Evolutionary conservation across 768 basidiomycete genomes (phyloP).

Genomic region (Mycena indigotica): DNA sequence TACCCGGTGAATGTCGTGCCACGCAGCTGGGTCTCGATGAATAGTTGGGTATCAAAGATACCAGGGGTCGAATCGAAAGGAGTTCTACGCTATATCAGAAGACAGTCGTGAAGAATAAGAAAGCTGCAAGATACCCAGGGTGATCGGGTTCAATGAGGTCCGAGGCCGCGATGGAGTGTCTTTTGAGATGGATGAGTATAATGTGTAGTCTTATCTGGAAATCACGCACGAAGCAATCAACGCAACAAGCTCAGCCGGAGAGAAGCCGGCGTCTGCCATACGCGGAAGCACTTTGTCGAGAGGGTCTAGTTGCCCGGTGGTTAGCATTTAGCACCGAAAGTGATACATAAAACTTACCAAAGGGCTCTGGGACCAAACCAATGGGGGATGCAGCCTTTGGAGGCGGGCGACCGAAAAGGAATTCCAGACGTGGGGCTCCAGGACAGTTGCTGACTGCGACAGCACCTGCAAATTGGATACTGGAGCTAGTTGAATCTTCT

Average conservation of each 20-base stretch:
- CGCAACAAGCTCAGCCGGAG: conserved; percentile 20
- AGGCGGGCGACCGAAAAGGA: conserved; percentile 30
- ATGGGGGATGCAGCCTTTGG: not conserved
- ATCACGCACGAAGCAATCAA: conserved; percentile 25
- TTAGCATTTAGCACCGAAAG: not conserved
- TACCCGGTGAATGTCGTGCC: conserved; percentile 30
- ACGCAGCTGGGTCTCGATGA: conserved; percentile 34
- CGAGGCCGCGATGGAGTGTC: conserved; percentile 24
- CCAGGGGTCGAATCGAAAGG: conserved; percentile 31
- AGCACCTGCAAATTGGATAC: conserved; percentile 42
- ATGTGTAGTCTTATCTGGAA: no score
- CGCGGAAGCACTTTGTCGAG: conserved; percentile 20
- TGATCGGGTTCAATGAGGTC: conserved; percentile 27
- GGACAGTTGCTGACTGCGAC: conserved; percentile 37
- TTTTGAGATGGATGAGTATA: not conserved
- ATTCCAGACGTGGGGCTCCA: conserved; percentile 35
- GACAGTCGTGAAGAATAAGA: not conserved
- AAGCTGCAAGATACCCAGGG: not conserved
- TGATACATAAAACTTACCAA: conserved; percentile 1
- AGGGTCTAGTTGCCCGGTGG: conserved; percentile 22
- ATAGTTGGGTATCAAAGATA: conserved; percentile 36
- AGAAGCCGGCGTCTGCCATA: conserved; percentile 8
- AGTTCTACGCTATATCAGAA: not conserved
- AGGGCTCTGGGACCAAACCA: conserved; percentile 26
- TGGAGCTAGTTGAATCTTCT: conserved; percentile 5